A percentile compares a stretch with the other conserved stretches of the same genome.
Evolutionary conservation across 1,284 basidiomycete genomes (phyloP).

Genomic region (Ustilago shanxiensis): DNA sequence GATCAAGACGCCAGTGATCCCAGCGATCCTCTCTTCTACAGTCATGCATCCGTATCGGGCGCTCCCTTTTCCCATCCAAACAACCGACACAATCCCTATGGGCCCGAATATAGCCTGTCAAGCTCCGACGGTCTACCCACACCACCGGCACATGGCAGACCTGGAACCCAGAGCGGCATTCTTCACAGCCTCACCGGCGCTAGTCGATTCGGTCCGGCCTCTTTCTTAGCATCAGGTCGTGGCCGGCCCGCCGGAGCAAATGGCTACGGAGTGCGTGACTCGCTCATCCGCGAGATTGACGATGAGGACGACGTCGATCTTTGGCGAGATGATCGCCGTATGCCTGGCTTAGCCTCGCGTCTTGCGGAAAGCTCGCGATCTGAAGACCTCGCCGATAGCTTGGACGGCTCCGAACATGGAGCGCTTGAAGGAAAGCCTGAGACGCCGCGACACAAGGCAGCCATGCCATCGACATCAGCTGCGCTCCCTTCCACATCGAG

Average conservation of each 20-base stretch:
- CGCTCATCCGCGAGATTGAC: slow-evolving; percentile 56
- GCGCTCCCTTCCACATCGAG: background rate
- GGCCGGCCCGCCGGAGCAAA: slow-evolving; percentile 18
- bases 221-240: slow-evolving; percentile 31
- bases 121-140: slow-evolving; percentile 57
- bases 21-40: slow-evolving; percentile 51
- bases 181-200: slow-evolving; percentile 50
- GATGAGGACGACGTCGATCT: slow-evolving; percentile 59
- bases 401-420: slow-evolving; percentile 28
- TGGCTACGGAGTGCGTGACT: slow-evolving; percentile 35
- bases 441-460: background rate
- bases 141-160: slow-evolving; percentile 29
- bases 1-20: slow-evolving; percentile 47
- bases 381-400: slow-evolving; percentile 39
- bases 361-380: slow-evolving; percentile 37
- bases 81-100: slow-evolving; percentile 44
- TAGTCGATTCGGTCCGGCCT: slow-evolving; percentile 51
- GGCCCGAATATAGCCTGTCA: slow-evolving; percentile 51
- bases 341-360: slow-evolving; percentile 41
- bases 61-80: slow-evolving; percentile 46
- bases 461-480: background rate
- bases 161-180: slow-evolving; percentile 39
- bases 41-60: slow-evolving; percentile 45
- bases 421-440: slow-evolving; percentile 10
- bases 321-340: slow-evolving; percentile 51